Evolutionary conservation across 2,329 filamentous ascomycete species (phyloP).

Genomic region (Neonectria sp.): DNA sequence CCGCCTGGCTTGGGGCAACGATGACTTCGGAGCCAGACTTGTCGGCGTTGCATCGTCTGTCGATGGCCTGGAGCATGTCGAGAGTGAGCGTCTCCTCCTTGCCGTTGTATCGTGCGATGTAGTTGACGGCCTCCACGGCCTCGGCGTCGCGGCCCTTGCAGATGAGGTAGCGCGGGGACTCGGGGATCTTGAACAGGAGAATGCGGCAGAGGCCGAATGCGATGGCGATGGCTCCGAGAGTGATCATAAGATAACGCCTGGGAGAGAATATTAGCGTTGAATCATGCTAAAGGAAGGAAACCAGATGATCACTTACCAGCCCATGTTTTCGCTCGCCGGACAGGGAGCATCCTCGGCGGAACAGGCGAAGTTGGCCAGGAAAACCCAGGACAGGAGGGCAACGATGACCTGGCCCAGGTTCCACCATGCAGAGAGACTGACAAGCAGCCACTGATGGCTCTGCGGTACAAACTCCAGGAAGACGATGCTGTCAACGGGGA

Average conservation of each 20-base stretch:
- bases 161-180: constrained; percentile 60
- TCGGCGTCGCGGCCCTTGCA: constrained; percentile 60
- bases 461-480: constrained; percentile 64
- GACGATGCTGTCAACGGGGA: constrained; percentile 64
- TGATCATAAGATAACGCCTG: constrained; percentile 58
- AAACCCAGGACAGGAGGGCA: constrained; percentile 52
- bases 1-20: neutral
- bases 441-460: constrained; percentile 60
- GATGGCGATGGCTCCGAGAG: constrained; percentile 58
- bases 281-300: neutral
- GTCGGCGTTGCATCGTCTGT: constrained; percentile 12
- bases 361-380: constrained; percentile 56
- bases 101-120: constrained; percentile 56
- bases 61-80: constrained; percentile 38
- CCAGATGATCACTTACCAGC: constrained; percentile 51
- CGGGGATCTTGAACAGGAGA: constrained; percentile 59
- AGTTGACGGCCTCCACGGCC: constrained; percentile 62
- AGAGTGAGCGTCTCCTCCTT: constrained; percentile 35
- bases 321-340: constrained; percentile 59
- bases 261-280: neutral
- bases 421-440: constrained; percentile 61
- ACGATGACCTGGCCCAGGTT: constrained; percentile 63
- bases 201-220: constrained; percentile 58
- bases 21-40: neutral
- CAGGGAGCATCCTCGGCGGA: constrained; percentile 51